Evolutionary conservation across 768 basidiomycete genomes (phyloP), one percentile per base, ranked within the genome.

Genomic region (Boletus pseudopeckii): DNA sequence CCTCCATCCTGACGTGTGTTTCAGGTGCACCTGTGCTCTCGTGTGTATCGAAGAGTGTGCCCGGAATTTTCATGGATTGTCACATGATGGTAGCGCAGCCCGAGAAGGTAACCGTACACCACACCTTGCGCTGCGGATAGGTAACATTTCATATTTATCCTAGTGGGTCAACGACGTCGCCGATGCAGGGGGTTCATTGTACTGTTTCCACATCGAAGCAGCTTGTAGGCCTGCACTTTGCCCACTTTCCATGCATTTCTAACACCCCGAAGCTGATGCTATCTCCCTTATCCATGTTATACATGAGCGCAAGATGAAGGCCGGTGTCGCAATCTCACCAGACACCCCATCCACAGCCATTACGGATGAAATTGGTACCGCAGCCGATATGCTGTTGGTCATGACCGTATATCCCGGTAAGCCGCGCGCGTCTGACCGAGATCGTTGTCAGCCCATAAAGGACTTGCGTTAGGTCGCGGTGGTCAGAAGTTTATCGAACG

Each of bases 21-120:
- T 4, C 68, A 93, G 92, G 95, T 53, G 86, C 91, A 33, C 95
- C 96, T 7, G 81, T 98, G 45, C 81, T 98, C 32, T 78, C 88
- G 30, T 90, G 86, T 60, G 86, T 99, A 20, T 77, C 81, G 49
- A 93, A 93, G 71, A 82, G 85, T 34, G 82, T 98, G 20, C 95
- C 96, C 2, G 91, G 83, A 49, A 97, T 98, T 62, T 98, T 94
- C 77, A 98, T 99, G 96, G 97, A 99, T 72, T 98, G 95, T 72
- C 97, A 99, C 73, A 98, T 98, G 97, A 99, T 99, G 97, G 97
- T 99, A 18, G 71, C 93, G 0, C 77, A 98, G 45, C 97, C 97
- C 10, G 91, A 89, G 66, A 86, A 88, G 79, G 95, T 92, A 60
- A 48, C n/a, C 45, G 64, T 8, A 33, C 36, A 18, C 18, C 30